Evolutionary conservation across 257 asterid genomes (phyloP), one percentile per base, ranked within the genome.

Genomic region (Solanum infundibuliforme): DNA sequence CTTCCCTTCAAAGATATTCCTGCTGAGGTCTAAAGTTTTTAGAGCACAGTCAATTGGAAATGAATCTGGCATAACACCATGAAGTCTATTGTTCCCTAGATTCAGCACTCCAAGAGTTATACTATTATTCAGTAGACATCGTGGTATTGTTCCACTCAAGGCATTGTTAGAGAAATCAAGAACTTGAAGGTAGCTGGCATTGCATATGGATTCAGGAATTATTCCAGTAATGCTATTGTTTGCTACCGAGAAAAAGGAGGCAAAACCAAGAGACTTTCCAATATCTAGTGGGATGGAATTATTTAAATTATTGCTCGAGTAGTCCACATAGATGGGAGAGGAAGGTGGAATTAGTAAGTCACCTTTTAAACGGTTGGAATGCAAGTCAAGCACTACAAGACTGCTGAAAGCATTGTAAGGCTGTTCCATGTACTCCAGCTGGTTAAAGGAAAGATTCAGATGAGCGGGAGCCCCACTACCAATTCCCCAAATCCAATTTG

Each of bases 11-110:
- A 94, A 72, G 5, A 0, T 3, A 87, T 94, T 94, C n/a, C 20
- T 7, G 21, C 90, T 87, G 39, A 93, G 88, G 88, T 94, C 95
- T 55, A 93, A 39, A 1, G 92, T 91, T 86, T 82, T 46, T 8
- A 94, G 83, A 43, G 29, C 10, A 35, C 95, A 89, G 20, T 43
- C 39, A 5, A 0, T 43, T 2, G 86, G 76, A 89, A 93, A 93
- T 5, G 87, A 21, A 38, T 90, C 87, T 4, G 94, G 93, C 4
- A 94, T 89, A 31, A 10, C 38, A 25, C 95, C 93, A 23, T 25
- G 5, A 35, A 93, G 90, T 31, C 38, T 82, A 86, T 92, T 93
- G 16, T 86, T 65, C 32, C 88, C 88, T 31, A 92, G 91, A 87
- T 89, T 92, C 71, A 91, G 39, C 23, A 91, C 88, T 6, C 91